These are phyloP conservation scores for Rasamsonia emersonii DNA, from an alignment of 2,329 filamentous ascomycete species.

Conservation along the genomic window DNA sequence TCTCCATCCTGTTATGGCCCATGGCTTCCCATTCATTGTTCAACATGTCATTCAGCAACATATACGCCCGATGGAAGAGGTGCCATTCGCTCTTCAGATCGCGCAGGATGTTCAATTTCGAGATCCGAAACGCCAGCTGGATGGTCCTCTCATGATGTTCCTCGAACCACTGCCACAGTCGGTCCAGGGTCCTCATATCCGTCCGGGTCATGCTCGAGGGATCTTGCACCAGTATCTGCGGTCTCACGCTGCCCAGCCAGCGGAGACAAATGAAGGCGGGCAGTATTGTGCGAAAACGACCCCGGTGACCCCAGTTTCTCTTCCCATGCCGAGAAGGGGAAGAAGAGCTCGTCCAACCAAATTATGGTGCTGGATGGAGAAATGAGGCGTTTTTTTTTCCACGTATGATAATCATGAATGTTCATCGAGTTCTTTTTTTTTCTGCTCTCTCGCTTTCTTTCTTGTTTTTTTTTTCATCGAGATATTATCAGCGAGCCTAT, in stretches of 20 bases:
- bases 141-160: not conserved
- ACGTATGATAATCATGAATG: too few relatives aligned
- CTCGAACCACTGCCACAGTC: not conserved
- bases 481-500: too few relatives aligned
- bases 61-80: constrained; percentile 2
- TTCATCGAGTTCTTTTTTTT: too few relatives aligned
- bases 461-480: too few relatives aligned
- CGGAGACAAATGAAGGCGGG: not conserved
- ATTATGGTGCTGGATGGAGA: constrained; percentile 5
- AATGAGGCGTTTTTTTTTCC: too few relatives aligned
- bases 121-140: constrained; percentile 3
- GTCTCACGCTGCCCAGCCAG: constrained; percentile 1
- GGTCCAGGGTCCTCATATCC: not conserved
- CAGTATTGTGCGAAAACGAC: not conserved
- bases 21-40: too few relatives aligned
- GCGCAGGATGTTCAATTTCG: not conserved
- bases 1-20: too few relatives aligned
- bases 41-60: too few relatives aligned
- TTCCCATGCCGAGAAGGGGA: not conserved
- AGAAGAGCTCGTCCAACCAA: constrained; percentile 4
- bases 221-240: not conserved
- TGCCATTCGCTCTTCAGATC: constrained; percentile 3
- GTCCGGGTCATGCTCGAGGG: not conserved
- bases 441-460: too few relatives aligned
- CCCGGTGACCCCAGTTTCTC: not conserved